These are phyloP conservation scores for Periconia sp. DNA, from an alignment of 2,329 filamentous ascomycete species.

Conservation along the genomic window DNA sequence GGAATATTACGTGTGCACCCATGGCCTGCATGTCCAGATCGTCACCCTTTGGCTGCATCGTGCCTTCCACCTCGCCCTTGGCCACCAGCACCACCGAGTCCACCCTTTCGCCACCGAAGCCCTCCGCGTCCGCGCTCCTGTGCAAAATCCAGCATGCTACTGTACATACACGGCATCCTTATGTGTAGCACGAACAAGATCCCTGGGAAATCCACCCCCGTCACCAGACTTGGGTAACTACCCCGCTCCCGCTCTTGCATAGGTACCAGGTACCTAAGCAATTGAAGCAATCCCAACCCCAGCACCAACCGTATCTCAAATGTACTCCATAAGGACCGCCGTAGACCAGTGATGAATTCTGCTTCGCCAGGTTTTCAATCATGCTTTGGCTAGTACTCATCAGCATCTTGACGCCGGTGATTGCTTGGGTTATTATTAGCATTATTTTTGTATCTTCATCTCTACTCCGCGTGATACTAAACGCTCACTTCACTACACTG, in stretches of 20 bases:
- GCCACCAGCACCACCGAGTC: no score
- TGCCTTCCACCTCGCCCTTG: no score
- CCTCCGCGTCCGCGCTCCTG: no score
- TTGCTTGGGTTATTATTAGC: not conserved
- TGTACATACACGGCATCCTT: no score
- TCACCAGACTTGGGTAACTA: no score
- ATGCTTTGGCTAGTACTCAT: not conserved
- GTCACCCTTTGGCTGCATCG: no score
- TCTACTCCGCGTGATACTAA: not conserved
- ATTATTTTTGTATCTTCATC: not conserved
- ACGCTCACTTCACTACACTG: not conserved
- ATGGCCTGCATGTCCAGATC: no score
- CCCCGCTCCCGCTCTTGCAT: not conserved
- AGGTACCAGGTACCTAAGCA: not conserved
- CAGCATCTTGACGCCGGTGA: not conserved
- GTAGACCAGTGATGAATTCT: not conserved
- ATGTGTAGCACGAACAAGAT: no score
- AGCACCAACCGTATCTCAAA: not conserved
- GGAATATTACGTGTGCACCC: no score
- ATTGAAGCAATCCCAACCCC: not conserved
- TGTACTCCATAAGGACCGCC: not conserved
- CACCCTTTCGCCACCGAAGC: no score
- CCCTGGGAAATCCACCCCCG: no score
- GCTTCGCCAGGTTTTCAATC: not conserved
- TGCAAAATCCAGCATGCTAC: no score